Base-by-base conservation (phyloP, 805 yeast species). In the Candida chilensis region DNA sequence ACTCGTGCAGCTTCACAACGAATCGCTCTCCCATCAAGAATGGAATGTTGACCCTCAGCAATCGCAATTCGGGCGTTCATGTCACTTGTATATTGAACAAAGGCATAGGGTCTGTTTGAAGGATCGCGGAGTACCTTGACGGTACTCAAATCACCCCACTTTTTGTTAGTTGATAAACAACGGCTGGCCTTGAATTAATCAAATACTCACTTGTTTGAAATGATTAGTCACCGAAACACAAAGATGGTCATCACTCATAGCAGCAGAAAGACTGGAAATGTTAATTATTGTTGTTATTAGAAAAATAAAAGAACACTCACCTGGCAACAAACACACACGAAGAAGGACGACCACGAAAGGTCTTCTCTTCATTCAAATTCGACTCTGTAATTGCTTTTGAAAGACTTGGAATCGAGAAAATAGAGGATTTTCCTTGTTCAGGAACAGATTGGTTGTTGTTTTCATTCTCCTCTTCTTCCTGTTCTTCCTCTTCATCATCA, bases 1-100 rank as follows among this genome's bases (percentile, higher is more conserved):
- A 88, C 95, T 45, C 82, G 78, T 1, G 97, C 97, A 13, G 78
- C 78, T 54, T 90, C 96, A 55, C 95, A 84, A 33, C 96, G 69
- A 27, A 90, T 72, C 3, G 74, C 61, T 48, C 95, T 67, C 10
- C 87, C 94, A 48, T 83, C 75, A 28, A 87, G 53, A 5, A 61
- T 50, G 5, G 85, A 64, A 33, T 78, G 76, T 43, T 83, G 90
- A 8, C 86, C 94, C 36, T 64, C 63, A 13, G 49, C 53, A 31
- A 86, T 67, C 1, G 95, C 96, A 4, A 39, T 47, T 37, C 66
- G 63, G 4, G 94, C 87, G 39, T 81, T 90, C 6, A 55, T 60
- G 38, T 81, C 92, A 33, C 60, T 72, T 6, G 73, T 61, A 49
- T 82, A 87, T 56, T 87, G 96, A 27, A 87, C 95, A 65, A 87